A percentile compares a stretch with the other conserved stretches of the same genome.
These are phyloP conservation scores for Uncinocarpus reesii DNA, from an alignment of 2,329 filamentous ascomycete genomes.

Conservation along the genomic window DNA sequence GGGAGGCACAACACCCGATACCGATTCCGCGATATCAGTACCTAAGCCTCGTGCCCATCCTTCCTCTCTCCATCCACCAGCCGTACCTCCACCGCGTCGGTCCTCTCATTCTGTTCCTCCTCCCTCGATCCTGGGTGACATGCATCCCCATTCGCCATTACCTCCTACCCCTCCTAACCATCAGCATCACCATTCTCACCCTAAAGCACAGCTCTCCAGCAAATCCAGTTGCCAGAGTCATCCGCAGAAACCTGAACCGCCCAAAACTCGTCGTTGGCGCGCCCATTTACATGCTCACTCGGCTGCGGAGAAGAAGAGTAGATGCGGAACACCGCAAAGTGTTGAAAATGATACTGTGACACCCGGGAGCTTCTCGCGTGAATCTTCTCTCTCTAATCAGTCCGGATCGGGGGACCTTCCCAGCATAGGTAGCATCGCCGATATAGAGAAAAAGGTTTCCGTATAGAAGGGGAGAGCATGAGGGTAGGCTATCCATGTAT, in stretches of 20 bases:
- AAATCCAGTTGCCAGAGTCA: constrained; percentile 21
- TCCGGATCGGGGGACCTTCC: background rate
- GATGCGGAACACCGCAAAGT: constrained; percentile 7
- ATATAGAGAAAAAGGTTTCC: constrained; percentile 6
- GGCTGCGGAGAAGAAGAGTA: background rate
- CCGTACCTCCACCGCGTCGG: constrained; percentile 34
- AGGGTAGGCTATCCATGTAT: background rate
- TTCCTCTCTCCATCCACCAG: constrained; percentile 24
- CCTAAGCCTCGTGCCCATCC: constrained; percentile 3
- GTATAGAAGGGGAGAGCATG: constrained; percentile 7
- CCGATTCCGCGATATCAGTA: background rate
- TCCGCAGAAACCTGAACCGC: constrained; percentile 29
- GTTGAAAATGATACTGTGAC: background rate
- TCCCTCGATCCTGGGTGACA: constrained; percentile 9
- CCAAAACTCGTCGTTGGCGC: constrained; percentile 35
- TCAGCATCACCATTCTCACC: constrained; percentile 11
- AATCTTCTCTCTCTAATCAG: background rate
- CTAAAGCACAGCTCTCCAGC: background rate
- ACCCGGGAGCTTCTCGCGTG: background rate
- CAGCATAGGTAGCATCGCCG: background rate
- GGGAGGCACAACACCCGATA: background rate
- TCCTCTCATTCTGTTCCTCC: constrained; percentile 26
- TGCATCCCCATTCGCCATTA: constrained; percentile 14
- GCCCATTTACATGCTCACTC: constrained; percentile 20
- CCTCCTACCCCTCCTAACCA: constrained; percentile 14